Percentiles rank a stretch among this genome's conserved stretches.
Evolutionary conservation across 108 stramenopile genomes (phyloP).

Genomic region (Stephanodiscus minutulus): DNA sequence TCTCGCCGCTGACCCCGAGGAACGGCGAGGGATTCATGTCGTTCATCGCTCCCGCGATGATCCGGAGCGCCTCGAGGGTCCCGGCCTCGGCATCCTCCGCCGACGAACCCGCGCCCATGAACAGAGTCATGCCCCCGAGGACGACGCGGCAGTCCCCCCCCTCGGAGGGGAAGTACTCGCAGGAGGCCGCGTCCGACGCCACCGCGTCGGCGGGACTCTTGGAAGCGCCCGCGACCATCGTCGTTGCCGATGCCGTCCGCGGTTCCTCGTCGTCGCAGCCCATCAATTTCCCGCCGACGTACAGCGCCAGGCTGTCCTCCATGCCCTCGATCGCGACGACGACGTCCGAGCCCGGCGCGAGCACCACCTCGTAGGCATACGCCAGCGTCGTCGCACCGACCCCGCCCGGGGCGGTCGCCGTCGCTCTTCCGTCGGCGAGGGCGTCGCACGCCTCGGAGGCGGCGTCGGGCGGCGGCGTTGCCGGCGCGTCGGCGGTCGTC

Average conservation of each 20-base stretch:
- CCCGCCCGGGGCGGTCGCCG: not conserved
- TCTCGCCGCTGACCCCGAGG: not conserved
- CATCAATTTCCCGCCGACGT: not conserved
- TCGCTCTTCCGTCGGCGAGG: not conserved
- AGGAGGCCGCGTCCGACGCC: not conserved
- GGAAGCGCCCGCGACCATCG: not conserved
- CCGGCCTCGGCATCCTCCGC: not conserved
- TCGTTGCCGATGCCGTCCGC: not conserved
- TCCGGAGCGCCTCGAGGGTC: not conserved
- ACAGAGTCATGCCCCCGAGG: slow-evolving; percentile 3
- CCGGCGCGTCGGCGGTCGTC: no score
- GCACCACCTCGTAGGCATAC: slow-evolving; percentile 1
- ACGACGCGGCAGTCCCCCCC: not conserved
- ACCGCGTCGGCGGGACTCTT: not conserved
- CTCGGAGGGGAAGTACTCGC: not conserved
- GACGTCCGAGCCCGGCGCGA: not conserved
- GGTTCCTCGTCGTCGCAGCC: slow-evolving; percentile 7
- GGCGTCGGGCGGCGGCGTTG: no score
- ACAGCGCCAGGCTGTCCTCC: not conserved
- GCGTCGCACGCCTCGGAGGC: slow-evolving; percentile 2
- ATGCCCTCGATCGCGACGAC: not conserved
- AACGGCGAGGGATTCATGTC: not conserved
- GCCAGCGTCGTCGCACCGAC: not conserved
- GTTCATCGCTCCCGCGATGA: slow-evolving; percentile 7
- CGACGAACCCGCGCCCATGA: not conserved